Evolutionary conservation across 345 rosid genomes (phyloP), one percentile per base, ranked within the genome.

Genomic region (Acer yangbiense): DNA sequence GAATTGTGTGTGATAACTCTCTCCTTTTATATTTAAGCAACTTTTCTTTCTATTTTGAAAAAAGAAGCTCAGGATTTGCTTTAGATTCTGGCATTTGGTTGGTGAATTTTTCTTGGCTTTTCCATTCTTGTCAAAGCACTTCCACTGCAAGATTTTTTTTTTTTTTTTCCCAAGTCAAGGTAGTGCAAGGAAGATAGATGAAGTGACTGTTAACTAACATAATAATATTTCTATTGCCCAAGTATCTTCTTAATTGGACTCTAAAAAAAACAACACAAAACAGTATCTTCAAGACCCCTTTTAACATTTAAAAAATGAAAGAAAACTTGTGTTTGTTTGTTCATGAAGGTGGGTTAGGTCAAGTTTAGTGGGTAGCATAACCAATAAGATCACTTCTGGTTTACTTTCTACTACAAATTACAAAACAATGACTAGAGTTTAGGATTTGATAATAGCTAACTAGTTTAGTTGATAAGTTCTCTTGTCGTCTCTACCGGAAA

Each of bases 91-190:
- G 17, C 71, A 71, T 23, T 70, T 75, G 52, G 78, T 64, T 50
- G 74, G 82, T 44, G 63, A 72, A 60, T n/a, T 48, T 46, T 71
- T 18, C 58, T 1, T 65, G 46, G 57, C 43, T 27, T 64, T 69
- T 69, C 74, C 60, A 35, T 77, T 67, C 57, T 77, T 3, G 39
- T 48, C 11, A 71, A 78, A 82, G 68, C 77, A 75, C 82, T 66
- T 52, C 18, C 57, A 70, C 25, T 72, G 71, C 60, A 67, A 64
- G 75, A 71, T 66, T 75, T 79, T 71, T 75, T 29, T 0, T 29
- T 29, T 29, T 29, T 29, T 2, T 75, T 20, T 54, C 68, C 63
- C 4, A 57, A 68, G 77, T 76, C 71, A 41, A 79, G 68, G 70
- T 68, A 21, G 29, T 16, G 68, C 13, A 2, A 10, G 68, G 13